Conservation (phyloP, 371 early-diverging fungal genomes). For the Rozella allomycis region DNA sequence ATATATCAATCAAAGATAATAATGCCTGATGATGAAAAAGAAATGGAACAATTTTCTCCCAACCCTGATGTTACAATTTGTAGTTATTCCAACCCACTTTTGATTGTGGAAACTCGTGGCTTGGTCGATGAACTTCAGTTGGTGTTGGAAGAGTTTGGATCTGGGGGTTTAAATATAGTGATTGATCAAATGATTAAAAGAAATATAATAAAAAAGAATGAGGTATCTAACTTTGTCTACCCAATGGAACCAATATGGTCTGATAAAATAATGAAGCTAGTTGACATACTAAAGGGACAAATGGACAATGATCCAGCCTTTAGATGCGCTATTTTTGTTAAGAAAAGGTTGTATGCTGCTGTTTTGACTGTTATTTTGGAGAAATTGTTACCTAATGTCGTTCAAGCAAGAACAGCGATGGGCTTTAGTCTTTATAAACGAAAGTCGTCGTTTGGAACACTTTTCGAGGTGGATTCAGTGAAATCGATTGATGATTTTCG, state of each 20-base stretch:
- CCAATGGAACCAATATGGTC: too few relatives aligned
- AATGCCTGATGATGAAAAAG: slow-evolving; percentile 22
- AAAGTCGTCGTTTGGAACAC: slow-evolving; percentile 22
- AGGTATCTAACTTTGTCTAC: too few relatives aligned
- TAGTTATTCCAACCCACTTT: slow-evolving; percentile 5
- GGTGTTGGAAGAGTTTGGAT: slow-evolving; percentile 19
- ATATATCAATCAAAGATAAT: slow-evolving; percentile 39
- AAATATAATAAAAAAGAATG: too few relatives aligned
- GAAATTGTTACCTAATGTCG: slow-evolving; percentile 13
- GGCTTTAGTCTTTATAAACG: slow-evolving; percentile 37
- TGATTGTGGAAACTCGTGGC: not conserved
- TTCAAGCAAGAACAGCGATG: slow-evolving; percentile 34
- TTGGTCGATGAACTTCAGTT: slow-evolving; percentile 28
- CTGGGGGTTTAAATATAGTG: too few relatives aligned
- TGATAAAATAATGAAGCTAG: too few relatives aligned
- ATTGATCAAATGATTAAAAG: too few relatives aligned
- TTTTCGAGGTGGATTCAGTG: slow-evolving; percentile 33
- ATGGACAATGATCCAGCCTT: slow-evolving; percentile 16
- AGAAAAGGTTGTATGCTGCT: slow-evolving; percentile 45
- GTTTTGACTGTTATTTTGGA: slow-evolving; percentile 32
- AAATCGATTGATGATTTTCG: slow-evolving; percentile 43
- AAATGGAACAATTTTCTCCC: slow-evolving; percentile 12
- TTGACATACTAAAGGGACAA: too few relatives aligned
- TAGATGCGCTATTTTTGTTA: slow-evolving; percentile 65
- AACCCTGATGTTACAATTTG: slow-evolving; percentile 20